Evolutionary conservation across 2,329 filamentous ascomycete species (phyloP).

Genomic region (Setomelanomma holmii): DNA sequence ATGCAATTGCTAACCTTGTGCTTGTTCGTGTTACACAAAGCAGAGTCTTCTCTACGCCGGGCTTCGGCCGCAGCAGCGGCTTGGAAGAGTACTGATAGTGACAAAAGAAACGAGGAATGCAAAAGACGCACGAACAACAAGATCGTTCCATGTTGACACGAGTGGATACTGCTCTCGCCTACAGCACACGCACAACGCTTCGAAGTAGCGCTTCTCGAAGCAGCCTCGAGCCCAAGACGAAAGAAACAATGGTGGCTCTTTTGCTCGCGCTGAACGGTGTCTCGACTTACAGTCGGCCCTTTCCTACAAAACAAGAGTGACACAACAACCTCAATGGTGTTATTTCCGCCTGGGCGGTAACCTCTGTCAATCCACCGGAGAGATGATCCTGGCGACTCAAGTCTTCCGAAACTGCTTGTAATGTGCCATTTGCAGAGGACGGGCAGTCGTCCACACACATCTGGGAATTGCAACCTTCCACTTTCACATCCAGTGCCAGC

Average conservation of each 20-base stretch:
- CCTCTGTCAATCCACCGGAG: too few species aligned
- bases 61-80: background rate
- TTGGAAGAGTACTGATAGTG: background rate
- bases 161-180: background rate
- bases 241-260: background rate
- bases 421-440: background rate
- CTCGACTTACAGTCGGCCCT: too few species aligned
- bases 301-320: too few species aligned
- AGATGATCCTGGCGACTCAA: too few species aligned
- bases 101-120: conserved; percentile 13
- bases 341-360: too few species aligned
- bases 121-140: background rate
- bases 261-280: background rate
- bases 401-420: too few species aligned
- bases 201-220: background rate
- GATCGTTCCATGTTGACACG: background rate
- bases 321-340: too few species aligned
- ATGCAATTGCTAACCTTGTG: background rate
- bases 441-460: background rate
- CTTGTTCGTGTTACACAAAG: conserved; percentile 2
- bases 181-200: background rate
- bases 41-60: background rate
- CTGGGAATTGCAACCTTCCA: conserved; percentile 18
- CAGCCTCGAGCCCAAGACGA: too few species aligned
- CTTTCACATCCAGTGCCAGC: background rate